Percentiles rank a stretch among this genome's conserved stretches.
Evolutionary conservation across 2,329 filamentous ascomycete species (phyloP).

Genomic region (Sarocladiaceae sp.): DNA sequence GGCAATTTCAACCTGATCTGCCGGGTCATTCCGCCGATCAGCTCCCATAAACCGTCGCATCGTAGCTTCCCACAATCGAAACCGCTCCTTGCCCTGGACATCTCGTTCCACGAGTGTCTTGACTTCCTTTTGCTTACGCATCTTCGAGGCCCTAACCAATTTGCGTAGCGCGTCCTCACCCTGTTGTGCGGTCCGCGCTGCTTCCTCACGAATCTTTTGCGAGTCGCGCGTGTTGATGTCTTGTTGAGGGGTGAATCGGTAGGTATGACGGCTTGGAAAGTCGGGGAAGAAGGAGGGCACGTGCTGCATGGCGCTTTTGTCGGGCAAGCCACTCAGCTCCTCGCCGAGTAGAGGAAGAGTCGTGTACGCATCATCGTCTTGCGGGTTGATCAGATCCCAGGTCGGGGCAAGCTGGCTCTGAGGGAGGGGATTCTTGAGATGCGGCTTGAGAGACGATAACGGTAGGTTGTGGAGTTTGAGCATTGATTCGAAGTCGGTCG

Average conservation of each 20-base stretch:
- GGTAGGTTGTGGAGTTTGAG: slow-evolving; percentile 49
- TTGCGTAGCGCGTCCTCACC: slow-evolving; percentile 58
- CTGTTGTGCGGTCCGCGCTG: slow-evolving; percentile 55
- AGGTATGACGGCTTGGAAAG: slow-evolving; percentile 62
- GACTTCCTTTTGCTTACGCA: slow-evolving; percentile 61
- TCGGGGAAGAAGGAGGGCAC: slow-evolving; percentile 56
- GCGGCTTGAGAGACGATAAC: slow-evolving; percentile 47
- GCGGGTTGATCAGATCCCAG: slow-evolving; percentile 30
- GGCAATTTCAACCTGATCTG: slow-evolving; percentile 46
- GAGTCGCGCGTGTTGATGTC: slow-evolving; percentile 44
- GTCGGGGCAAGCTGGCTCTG: slow-evolving; percentile 31
- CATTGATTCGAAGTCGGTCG: slow-evolving; percentile 53
- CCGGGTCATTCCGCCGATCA: slow-evolving; percentile 23
- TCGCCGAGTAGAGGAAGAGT: slow-evolving; percentile 43
- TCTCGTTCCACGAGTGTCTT: slow-evolving; percentile 52
- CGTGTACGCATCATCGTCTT: slow-evolving; percentile 35
- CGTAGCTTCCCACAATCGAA: slow-evolving; percentile 56
- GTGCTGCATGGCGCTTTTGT: slow-evolving; percentile 51
- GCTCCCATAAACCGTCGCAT: slow-evolving; percentile 51
- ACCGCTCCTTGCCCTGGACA: slow-evolving; percentile 47
- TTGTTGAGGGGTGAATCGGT: slow-evolving; percentile 53
- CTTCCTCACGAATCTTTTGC: slow-evolving; percentile 56
- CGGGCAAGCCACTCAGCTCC: slow-evolving; percentile 54
- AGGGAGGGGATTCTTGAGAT: slow-evolving; percentile 50
- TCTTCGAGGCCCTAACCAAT: slow-evolving; percentile 58